phyloP scores from a whole-genome alignment of 805 yeast species.

The Candida maesae region DNA sequence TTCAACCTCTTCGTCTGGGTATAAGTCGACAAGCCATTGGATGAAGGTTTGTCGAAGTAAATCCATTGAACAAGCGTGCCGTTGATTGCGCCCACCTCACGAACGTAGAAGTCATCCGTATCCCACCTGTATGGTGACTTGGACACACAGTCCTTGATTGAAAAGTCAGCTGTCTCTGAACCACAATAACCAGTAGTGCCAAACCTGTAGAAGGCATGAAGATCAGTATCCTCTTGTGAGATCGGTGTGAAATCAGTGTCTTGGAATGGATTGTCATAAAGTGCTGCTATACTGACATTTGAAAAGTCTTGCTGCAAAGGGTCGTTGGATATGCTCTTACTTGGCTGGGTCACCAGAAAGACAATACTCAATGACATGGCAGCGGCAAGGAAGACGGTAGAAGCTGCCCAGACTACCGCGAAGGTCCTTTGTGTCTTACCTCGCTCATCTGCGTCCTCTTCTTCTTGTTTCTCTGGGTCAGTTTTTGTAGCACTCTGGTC shows the following conservation, averaged over 20 bases:
- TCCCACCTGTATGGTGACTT: slow-evolving; percentile 1
- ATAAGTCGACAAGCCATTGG: too few relatives aligned
- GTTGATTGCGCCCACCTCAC: slow-evolving; percentile 1
- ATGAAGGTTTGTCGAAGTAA: neutral
- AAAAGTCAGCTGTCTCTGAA: neutral
- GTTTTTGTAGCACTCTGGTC: too few relatives aligned
- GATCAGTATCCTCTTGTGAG: neutral
- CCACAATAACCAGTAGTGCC: neutral
- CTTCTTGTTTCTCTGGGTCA: too few relatives aligned
- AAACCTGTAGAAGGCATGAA: slow-evolving; percentile 2
- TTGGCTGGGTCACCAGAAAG: neutral
- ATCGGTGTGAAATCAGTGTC: neutral
- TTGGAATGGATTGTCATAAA: neutral
- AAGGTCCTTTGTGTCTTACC: too few relatives aligned
- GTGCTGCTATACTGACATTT: neutral
- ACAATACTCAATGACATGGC: neutral
- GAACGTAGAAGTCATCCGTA: slow-evolving; percentile 1
- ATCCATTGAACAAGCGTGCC: neutral
- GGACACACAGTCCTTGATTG: neutral
- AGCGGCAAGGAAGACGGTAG: too few relatives aligned
- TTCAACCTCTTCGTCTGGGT: neutral
- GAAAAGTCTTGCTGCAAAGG: neutral
- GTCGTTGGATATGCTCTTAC: neutral
- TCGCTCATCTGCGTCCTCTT: too few relatives aligned
- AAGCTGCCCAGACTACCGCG: too few relatives aligned